Evolutionary conservation across 139 green algal species (phyloP), one percentile per base, ranked within the genome.

Genomic region (Chlamydomonas eustigma): DNA sequence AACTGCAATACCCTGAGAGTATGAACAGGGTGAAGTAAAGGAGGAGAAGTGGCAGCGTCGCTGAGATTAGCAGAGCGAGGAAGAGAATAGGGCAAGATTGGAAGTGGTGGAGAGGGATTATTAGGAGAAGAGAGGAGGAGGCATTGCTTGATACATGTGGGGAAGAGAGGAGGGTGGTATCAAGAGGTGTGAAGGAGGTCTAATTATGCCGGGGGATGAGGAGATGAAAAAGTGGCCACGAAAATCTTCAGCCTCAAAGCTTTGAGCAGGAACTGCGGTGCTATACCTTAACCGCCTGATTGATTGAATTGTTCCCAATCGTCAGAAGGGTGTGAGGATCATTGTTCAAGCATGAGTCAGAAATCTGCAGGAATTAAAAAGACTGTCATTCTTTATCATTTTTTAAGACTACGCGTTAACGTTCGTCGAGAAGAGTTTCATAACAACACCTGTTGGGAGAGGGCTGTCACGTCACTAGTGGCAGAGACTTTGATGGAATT

Each of bases 271-370:
- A n/a, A n/a, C n/a, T n/a, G n/a, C n/a, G n/a, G n/a, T n/a, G n/a
- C 18, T 18, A 58, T 58, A 58, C 44, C 28, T 75, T 82, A 30
- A 76, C 71, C 44, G 71, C 71, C 50, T 81, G 76, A 70, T 81
- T 81, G 24, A 81, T 73, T 1, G 58, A 75, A 1, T 72, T 50
- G 30, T 78, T 80, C 18, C 87, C 87, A 50, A 88, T 91, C 0
- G 84, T 87, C 2, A 91, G 75, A 64, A 91, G 77, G 12, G 84
- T 84, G 24, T 83, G 85, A 4, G 84, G 80, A 4, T 82, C 58
- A 22, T 83, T 77, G 1, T 38, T 39, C 6, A 37, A 38, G 68
- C 36, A 75, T 4, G 30, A 31, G 37, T 24, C 34, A 12, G 37
- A 75, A 31, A 76, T 39, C 8, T 35, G 35, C 64, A 3, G 12